Evolutionary conservation across 495 filamentous ascomycete genomes (phyloP), one percentile per base, ranked within the genome.

Genomic region (Xylaria sp.): DNA sequence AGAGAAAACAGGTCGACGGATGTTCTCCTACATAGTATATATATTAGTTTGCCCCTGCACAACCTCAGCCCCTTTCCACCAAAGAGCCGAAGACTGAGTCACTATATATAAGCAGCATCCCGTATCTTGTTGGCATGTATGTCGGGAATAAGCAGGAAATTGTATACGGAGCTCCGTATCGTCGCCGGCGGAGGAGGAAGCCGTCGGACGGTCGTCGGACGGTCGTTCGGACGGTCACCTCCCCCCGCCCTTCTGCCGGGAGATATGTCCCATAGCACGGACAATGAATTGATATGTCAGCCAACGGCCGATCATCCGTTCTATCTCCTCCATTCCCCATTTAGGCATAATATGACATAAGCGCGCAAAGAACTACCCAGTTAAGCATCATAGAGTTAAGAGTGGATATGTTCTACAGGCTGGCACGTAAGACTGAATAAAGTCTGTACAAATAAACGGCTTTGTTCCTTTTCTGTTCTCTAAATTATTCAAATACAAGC

Each of bases 161-260:
- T 7, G 5, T 12, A 11, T 11, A 9, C 11, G 61, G 14, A 6
- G 40, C 11, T 24, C 15, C 21, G 41, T 31, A 12, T 43, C 11
- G 24, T 43, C 11, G 12, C n/a, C 19, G 11, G 6, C 48, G 58
- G n/a, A 43, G 3, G 17, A 8, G n/a, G 41, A 19, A 21, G n/a
- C n/a, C n/a, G 31, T 17, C 37, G 40, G 61, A 46, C 31, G 61
- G 40, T 63, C 12, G 21, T 63, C 61, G 40, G 61, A 63, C 5
- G n/a, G 40, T 63, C 21, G 3, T 46, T 46, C 61, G 61, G 61
- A 63, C 3, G 40, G 61, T 63, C 61, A 59, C 3, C 17, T 21
- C 19, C 33, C 17, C 19, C 17, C n/a, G n/a, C n/a, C n/a, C n/a
- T n/a, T n/a, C n/a, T n/a, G n/a, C n/a, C n/a, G n/a, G 12, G 2